A percentile compares a stretch with the other conserved stretches of the same genome.
Evolutionary conservation across 495 filamentous ascomycete species (phyloP).

Genomic region (Annulohypoxylon nitens): DNA sequence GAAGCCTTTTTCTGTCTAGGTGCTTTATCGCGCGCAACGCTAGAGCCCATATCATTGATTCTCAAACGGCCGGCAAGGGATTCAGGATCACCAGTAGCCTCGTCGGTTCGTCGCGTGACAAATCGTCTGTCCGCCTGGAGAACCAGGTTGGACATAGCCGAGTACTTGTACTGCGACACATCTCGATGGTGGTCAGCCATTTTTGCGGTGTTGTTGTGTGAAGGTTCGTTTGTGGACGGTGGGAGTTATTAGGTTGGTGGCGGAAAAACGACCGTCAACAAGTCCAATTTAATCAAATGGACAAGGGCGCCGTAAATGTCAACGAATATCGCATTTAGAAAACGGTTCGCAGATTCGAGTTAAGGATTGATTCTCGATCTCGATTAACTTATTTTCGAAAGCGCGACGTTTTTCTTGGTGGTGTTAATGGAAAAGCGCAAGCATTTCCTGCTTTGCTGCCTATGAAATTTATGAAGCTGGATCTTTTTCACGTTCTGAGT

Average conservation of each 20-base stretch:
- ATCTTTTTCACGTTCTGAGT: slow-evolving; percentile 29
- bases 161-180: slow-evolving; percentile 99
- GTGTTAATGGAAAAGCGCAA: background rate
- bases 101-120: slow-evolving; percentile 89
- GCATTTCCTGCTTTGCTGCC: slow-evolving; percentile 12
- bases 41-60: slow-evolving; percentile 92
- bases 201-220: slow-evolving; percentile 44
- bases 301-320: slow-evolving; percentile 46
- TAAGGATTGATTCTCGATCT: slow-evolving; percentile 36
- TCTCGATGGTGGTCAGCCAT: slow-evolving; percentile 91
- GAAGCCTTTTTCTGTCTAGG: slow-evolving; percentile 81
- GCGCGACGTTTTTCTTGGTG: slow-evolving; percentile 24
- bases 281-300: slow-evolving; percentile 51
- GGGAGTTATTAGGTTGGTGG: slow-evolving; percentile 21
- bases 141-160: slow-evolving; percentile 99
- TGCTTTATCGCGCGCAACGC: slow-evolving; percentile 80
- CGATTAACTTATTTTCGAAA: slow-evolving; percentile 12
- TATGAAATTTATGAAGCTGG: slow-evolving; percentile 47
- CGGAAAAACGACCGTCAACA: slow-evolving; percentile 33
- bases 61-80: slow-evolving; percentile 94
- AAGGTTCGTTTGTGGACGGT: slow-evolving; percentile 22
- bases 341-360: slow-evolving; percentile 36
- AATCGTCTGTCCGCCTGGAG: slow-evolving; percentile 99
- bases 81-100: slow-evolving; percentile 96
- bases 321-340: slow-evolving; percentile 51